phyloP scores from a whole-genome alignment of 176 grass and related monocot species.

The Carex pumila region DNA sequence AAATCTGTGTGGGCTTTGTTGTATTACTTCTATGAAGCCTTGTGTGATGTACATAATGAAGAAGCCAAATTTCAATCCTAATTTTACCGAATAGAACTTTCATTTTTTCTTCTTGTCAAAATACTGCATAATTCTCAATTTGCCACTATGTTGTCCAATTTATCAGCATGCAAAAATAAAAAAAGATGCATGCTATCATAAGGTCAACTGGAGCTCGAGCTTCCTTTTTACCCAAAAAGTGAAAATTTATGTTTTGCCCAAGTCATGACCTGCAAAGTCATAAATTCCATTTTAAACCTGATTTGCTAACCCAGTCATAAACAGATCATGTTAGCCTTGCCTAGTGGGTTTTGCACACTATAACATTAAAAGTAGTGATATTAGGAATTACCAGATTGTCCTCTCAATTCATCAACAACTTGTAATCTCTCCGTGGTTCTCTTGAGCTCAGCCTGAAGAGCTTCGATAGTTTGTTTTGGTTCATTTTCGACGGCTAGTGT shows the following conservation, averaged over 20 bases:
- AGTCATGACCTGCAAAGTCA: neutral
- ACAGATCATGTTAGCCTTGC: neutral
- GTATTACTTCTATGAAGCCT: neutral
- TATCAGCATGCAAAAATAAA: neutral
- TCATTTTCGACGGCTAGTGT: slow-evolving; percentile 87
- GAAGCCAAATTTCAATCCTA: neutral
- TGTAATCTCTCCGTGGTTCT: slow-evolving; percentile 82
- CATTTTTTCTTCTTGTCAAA: neutral
- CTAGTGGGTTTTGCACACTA: too few relatives aligned
- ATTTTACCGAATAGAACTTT: neutral
- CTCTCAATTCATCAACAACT: slow-evolving; percentile 91
- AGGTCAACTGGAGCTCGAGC: neutral
- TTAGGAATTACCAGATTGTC: slow-evolving; percentile 61
- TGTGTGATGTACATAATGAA: neutral
- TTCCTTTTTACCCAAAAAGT: neutral
- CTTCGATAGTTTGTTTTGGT: slow-evolving; percentile 96
- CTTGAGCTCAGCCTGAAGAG: slow-evolving; percentile 77
- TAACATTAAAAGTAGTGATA: neutral
- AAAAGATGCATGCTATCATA: too few relatives aligned
- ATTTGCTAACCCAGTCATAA: neutral
- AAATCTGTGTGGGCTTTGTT: neutral
- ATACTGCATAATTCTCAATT: neutral
- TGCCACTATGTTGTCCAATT: neutral
- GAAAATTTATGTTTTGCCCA: too few relatives aligned
- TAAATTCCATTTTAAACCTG: neutral